Percentiles rank a stretch among this genome's conserved stretches.
These are phyloP conservation scores for Iris pallida DNA, from an alignment of 116 monocot species.

Conservation along the genomic window DNA sequence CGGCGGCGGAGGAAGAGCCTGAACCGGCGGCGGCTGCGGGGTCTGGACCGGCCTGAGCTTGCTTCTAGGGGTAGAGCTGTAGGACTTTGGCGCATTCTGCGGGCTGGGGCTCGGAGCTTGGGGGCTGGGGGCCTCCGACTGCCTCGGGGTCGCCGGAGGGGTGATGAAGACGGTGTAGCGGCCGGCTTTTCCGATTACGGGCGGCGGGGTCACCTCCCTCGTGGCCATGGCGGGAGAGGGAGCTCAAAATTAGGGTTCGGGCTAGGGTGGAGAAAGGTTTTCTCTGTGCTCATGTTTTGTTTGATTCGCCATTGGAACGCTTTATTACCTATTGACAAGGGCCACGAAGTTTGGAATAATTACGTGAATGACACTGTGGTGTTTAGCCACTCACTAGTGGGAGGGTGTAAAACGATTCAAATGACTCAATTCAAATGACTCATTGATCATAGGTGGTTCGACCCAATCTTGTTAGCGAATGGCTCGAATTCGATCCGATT, in stretches of 20 bases:
- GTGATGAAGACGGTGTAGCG: conserved; percentile 66
- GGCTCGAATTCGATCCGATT: no score
- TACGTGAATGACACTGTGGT: no score
- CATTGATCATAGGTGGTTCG: no score
- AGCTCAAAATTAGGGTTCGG: conserved; percentile 8
- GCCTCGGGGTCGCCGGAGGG: conserved; percentile 31
- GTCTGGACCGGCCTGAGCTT: background rate
- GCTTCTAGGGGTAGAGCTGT: background rate
- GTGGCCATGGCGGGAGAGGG: conserved; percentile 22
- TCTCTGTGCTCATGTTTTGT: background rate
- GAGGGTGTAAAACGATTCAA: no score
- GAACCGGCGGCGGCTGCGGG: conserved; percentile 13
- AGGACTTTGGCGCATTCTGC: background rate
- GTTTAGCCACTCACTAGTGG: no score
- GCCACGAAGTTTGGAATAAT: no score
- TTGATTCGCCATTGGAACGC: conserved; percentile 4
- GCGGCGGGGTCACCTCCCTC: conserved; percentile 50
- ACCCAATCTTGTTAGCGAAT: no score
- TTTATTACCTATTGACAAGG: background rate
- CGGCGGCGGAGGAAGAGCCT: conserved; percentile 21
- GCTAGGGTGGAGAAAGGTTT: background rate
- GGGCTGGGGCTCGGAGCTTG: conserved; percentile 12
- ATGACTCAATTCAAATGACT: no score
- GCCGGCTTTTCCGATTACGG: conserved; percentile 60
- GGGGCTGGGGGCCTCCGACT: conserved; percentile 12